phyloP scores from a whole-genome alignment of 768 basidiomycete genomes.

The Ramaria sp. region DNA sequence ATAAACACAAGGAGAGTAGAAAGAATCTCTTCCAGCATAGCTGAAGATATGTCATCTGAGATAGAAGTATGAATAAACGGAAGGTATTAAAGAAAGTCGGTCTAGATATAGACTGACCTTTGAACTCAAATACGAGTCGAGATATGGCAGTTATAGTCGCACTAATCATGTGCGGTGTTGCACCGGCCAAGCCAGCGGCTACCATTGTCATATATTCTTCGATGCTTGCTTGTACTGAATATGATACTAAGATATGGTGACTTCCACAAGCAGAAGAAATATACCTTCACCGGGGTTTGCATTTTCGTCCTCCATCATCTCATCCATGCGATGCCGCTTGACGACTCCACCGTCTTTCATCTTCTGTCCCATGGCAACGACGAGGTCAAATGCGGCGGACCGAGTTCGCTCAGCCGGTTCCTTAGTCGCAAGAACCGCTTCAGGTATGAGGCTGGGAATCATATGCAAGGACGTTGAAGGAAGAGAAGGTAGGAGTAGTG shows the following conservation, averaged over 20 bases:
- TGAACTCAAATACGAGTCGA: slow-evolving; percentile 91
- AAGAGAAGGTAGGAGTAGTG: slow-evolving; percentile 55
- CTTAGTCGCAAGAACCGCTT: slow-evolving; percentile 91
- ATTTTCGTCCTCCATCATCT: slow-evolving; percentile 64
- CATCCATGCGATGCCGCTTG: slow-evolving; percentile 63
- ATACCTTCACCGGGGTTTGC: slow-evolving; percentile 33
- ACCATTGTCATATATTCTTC: slow-evolving; percentile 97
- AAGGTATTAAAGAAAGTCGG: not conserved
- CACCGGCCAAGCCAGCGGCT: slow-evolving; percentile 86
- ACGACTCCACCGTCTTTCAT: slow-evolving; percentile 84
- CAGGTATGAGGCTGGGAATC: slow-evolving; percentile 83
- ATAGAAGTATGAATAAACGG: not conserved
- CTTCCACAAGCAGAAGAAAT: not conserved
- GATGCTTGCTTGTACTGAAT: slow-evolving; percentile 54
- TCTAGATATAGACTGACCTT: slow-evolving; percentile 38
- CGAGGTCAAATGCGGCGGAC: slow-evolving; percentile 77
- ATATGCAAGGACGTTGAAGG: slow-evolving; percentile 67
- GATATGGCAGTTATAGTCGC: slow-evolving; percentile 93
- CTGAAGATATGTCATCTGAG: slow-evolving; percentile 53
- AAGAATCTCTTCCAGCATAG: slow-evolving; percentile 76
- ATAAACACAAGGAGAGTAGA: slow-evolving; percentile 84
- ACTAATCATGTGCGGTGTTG: slow-evolving; percentile 96
- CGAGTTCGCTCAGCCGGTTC: slow-evolving; percentile 93
- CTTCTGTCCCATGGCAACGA: slow-evolving; percentile 86
- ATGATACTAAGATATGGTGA: slow-evolving; percentile 8